A percentile compares a stretch with the other conserved stretches of the same genome.
These are phyloP conservation scores for Clitopilus hobsonii DNA, from an alignment of 768 basidiomycete genomes.

Conservation along the genomic window DNA sequence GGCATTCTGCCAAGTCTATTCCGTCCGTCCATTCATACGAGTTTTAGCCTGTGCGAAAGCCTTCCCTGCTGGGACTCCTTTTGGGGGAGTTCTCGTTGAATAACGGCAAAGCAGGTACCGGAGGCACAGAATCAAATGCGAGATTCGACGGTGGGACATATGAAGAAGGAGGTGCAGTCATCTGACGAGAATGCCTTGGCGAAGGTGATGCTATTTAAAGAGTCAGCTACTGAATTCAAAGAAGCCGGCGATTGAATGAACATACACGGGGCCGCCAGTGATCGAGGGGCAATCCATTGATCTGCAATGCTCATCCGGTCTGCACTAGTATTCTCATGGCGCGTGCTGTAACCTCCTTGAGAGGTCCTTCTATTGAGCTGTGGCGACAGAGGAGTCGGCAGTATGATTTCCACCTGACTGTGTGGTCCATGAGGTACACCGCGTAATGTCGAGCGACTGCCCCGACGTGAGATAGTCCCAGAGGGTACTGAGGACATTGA, in stretches of 20 bases:
- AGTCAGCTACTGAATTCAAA: neutral
- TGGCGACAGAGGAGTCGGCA: constrained; percentile 61
- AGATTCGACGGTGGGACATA: neutral
- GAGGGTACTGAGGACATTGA: constrained; percentile 24
- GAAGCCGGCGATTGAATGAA: neutral
- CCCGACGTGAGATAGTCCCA: constrained; percentile 11
- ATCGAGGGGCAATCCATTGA: constrained; percentile 27
- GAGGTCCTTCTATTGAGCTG: constrained; percentile 17
- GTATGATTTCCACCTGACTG: constrained; percentile 59
- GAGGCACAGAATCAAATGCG: neutral
- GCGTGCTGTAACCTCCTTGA: constrained; percentile 1
- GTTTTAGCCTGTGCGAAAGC: neutral
- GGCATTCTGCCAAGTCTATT: neutral
- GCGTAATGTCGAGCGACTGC: constrained; percentile 36
- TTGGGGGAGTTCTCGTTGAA: neutral
- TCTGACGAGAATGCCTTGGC: neutral
- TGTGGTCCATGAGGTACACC: constrained; percentile 60
- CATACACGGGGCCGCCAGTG: constrained; percentile 7
- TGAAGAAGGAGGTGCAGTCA: neutral
- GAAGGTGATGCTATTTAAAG: neutral
- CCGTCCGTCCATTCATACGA: neutral
- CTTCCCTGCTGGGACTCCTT: neutral
- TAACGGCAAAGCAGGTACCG: neutral
- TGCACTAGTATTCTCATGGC: constrained; percentile 8
- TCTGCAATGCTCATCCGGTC: constrained; percentile 26